Percentiles rank a stretch among this genome's conserved stretches.
Evolutionary conservation across 2,329 filamentous ascomycete species (phyloP).

Genomic region (Beauveria rudraprayagi): DNA sequence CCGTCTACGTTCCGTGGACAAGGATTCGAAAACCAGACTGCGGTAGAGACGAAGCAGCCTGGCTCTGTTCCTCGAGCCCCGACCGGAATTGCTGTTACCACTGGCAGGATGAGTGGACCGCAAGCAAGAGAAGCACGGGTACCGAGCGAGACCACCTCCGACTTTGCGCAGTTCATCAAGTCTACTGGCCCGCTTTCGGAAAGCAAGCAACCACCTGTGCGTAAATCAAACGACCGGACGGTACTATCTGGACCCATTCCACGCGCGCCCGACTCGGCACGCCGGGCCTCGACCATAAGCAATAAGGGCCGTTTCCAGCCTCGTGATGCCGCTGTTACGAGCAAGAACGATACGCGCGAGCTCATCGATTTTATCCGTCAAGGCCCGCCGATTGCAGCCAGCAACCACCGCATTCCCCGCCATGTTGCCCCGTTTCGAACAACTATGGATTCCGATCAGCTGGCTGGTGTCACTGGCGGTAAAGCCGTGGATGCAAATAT

Average conservation of each 20-base stretch:
- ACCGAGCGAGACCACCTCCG: conserved; percentile 62
- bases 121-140: conserved; percentile 65
- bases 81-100: conserved; percentile 14
- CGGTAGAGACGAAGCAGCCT: conserved; percentile 14
- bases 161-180: conserved; percentile 85
- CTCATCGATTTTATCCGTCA: conserved; percentile 93
- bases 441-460: conserved; percentile 80
- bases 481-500: conserved; percentile 50
- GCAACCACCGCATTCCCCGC: conserved; percentile 63
- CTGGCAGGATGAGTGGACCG: conserved; percentile 18
- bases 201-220: conserved; percentile 29
- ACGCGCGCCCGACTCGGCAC: conserved; percentile 20
- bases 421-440: conserved; percentile 77
- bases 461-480: conserved; percentile 46
- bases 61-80: conserved; percentile 19
- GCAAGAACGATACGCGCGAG: conserved; percentile 65
- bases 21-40: conserved; percentile 7
- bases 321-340: conserved; percentile 59
- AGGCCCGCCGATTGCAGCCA: conserved; percentile 58
- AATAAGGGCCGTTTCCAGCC: conserved; percentile 55
- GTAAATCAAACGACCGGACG: conserved; percentile 21
- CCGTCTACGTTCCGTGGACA: conserved; percentile 8
- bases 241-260: conserved; percentile 16
- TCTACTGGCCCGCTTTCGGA: conserved; percentile 56
- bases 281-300: conserved; percentile 30